phyloP scores from a whole-genome alignment of 306 rosid genomes.

The Prunus padus region DNA sequence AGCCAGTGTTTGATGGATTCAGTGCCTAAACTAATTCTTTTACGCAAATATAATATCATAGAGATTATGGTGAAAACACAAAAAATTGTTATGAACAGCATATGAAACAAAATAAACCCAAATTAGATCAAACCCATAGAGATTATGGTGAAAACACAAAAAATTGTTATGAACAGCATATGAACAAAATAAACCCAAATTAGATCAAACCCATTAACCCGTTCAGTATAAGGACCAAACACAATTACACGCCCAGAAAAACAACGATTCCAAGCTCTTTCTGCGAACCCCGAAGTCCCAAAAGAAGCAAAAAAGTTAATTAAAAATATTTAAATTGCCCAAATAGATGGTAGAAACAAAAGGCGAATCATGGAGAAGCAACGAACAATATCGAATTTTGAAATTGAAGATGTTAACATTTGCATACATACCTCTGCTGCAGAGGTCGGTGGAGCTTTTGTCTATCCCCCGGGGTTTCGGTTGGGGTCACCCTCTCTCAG shows the following conservation, averaged over 20 bases:
- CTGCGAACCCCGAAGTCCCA: background rate
- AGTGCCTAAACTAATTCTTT: background rate
- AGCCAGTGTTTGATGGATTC: background rate
- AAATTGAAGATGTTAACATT: background rate
- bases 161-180: too few species aligned
- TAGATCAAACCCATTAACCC: background rate
- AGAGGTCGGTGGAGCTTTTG: background rate
- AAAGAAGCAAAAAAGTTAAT: background rate
- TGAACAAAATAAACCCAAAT: too few species aligned
- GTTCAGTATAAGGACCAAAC: background rate
- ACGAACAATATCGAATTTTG: background rate
- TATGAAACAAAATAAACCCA: too few species aligned
- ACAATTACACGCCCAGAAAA: background rate
- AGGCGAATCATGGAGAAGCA: background rate
- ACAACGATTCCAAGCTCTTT: background rate
- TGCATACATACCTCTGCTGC: background rate
- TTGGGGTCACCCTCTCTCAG: too few species aligned
- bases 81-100: too few species aligned
- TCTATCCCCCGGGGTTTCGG: too few species aligned
- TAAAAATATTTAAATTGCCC: background rate
- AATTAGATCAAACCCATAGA: background rate
- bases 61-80: too few species aligned
- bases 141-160: too few species aligned
- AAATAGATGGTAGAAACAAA: background rate
- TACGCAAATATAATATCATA: too few species aligned